A percentile compares a stretch with the other conserved stretches of the same genome.
These are phyloP conservation scores for Calonectria ilicicola DNA, from an alignment of 2,329 filamentous ascomycete species.

Conservation along the genomic window DNA sequence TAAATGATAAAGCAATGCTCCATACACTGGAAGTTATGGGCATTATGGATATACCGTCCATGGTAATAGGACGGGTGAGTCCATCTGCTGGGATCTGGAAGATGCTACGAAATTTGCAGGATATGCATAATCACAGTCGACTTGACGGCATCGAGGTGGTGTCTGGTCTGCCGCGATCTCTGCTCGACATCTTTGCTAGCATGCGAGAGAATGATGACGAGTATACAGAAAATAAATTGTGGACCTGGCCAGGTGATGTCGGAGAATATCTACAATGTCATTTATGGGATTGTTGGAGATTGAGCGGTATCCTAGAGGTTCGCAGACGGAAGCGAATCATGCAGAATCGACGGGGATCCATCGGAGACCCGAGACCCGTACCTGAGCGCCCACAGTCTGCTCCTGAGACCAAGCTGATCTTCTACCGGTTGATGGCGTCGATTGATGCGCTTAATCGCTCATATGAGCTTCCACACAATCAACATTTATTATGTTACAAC, in stretches of 20 bases:
- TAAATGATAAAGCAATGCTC: constrained; percentile 26
- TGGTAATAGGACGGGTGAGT: constrained; percentile 31
- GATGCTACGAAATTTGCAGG: constrained; percentile 33
- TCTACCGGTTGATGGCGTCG: constrained; percentile 35
- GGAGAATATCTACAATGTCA: constrained; percentile 38
- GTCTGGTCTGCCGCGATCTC: constrained; percentile 34
- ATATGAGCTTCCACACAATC: constrained; percentile 34
- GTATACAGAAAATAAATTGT: constrained; percentile 32
- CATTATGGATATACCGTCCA: constrained; percentile 37
- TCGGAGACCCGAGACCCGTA: background rate
- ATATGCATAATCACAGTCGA: constrained; percentile 22
- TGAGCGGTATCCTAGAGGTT: constrained; percentile 36
- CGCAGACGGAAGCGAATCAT: constrained; percentile 33
- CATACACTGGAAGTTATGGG: constrained; percentile 38
- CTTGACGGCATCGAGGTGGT: constrained; percentile 29
- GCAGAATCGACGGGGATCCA: constrained; percentile 9
- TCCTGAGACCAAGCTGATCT: constrained; percentile 31
- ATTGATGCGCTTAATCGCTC: constrained; percentile 38
- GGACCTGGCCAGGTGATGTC: constrained; percentile 36
- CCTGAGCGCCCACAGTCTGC: background rate
- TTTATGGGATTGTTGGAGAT: constrained; percentile 39
- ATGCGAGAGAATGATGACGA: constrained; percentile 35
- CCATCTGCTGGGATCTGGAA: constrained; percentile 38
- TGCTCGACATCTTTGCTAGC: constrained; percentile 35
- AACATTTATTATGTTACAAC: constrained; percentile 35